phyloP scores from a whole-genome alignment of 306 rosid genomes.

The Casuarina cunninghamiana region DNA sequence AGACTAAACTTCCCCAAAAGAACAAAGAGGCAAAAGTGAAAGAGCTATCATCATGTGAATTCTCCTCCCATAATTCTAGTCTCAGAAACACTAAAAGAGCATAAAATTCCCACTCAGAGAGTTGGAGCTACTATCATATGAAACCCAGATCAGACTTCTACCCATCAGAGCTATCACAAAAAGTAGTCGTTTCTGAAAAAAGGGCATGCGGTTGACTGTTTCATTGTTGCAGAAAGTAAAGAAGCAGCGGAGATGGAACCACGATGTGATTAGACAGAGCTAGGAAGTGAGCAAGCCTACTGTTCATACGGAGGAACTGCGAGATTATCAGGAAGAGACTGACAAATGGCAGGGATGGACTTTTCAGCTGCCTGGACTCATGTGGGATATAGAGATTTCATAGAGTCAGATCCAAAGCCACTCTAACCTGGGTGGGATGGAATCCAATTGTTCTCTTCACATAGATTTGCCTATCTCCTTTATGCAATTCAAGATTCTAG shows the following conservation, averaged over 20 bases:
- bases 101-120: background rate
- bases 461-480: background rate
- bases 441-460: background rate
- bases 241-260: constrained; percentile 34
- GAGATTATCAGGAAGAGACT: background rate
- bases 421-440: no score
- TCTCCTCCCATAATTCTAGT: constrained; percentile 7
- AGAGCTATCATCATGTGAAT: background rate
- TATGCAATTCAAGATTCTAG: no score
- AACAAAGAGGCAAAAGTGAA: background rate
- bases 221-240: constrained; percentile 22
- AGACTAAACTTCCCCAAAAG: constrained; percentile 19
- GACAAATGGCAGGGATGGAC: background rate
- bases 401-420: constrained; percentile 25
- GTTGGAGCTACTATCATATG: background rate
- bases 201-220: constrained; percentile 16
- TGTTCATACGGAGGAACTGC: background rate
- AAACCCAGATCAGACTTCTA: constrained; percentile 4
- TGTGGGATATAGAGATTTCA: background rate
- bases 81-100: background rate
- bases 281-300: background rate
- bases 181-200: background rate
- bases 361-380: background rate
- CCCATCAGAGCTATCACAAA: background rate
- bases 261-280: constrained; percentile 27